Evolutionary conservation across 306 rosid genomes (phyloP), one percentile per base, ranked within the genome.

Genomic region (Cicer judaicum): DNA sequence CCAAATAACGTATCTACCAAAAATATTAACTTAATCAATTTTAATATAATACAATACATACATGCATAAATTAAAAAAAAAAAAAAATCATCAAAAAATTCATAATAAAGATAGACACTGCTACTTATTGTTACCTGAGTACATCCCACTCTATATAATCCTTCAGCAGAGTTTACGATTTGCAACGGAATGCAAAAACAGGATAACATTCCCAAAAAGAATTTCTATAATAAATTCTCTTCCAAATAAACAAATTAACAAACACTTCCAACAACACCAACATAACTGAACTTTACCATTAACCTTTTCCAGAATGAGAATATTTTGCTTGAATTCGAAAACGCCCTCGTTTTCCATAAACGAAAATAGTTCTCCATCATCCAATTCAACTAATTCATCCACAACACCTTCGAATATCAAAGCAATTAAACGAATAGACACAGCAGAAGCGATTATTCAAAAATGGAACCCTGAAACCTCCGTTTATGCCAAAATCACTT

Each of bases 391-490:
- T 3, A 21, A 2, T 16, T 74, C 79, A 46, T 54, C 78, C 9
- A 44, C 80, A 13, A 64, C 84, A 3, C 75, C 85, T 2, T 73
- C 77, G 6, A 41, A 1, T 34, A 50, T 10, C n/a, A 41, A 59
- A 57, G 64, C 11, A 78, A 56, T 70, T 67, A 67, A 14, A 42
- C 88, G 64, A 46, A 18, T 79, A 4, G 92, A 78, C 5, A 82
- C 79, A 34, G 93, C 93, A 2, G 87, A 75, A 0, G 63, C 68
- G 0, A 38, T 85, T 47, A 73, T 93, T 3, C 67, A 29, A 68
- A 93, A 93, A 74, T 89, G 98, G 98, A 76, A 93, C 56, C 75
- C 89, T 0, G 89, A 93, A 11, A 50, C 84, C 0, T 88, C 97
- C 0, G 8, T 84, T 0, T 91, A 79, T 56, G 90, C 97, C 1